Evolutionary conservation across 257 asterid genomes (phyloP).

Genomic region (Fraxinus cuspidata): DNA sequence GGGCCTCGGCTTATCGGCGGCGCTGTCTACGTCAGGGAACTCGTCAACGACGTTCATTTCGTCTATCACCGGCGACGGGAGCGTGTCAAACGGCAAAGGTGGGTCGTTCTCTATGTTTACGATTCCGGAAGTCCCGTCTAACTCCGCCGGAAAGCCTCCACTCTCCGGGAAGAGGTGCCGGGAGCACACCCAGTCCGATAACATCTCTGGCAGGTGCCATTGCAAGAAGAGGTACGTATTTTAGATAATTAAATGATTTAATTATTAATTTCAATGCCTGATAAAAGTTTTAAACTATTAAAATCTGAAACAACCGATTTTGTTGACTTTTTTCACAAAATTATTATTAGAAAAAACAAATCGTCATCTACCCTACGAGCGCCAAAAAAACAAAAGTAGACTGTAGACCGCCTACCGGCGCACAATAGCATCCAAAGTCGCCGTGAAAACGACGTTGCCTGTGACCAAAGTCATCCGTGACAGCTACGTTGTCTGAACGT

Average conservation of each 20-base stretch:
- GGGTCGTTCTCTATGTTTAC: constrained; percentile 45
- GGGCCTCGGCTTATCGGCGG: constrained; percentile 38
- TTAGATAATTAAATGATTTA: background rate
- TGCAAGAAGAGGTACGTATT: constrained; percentile 69
- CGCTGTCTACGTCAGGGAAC: constrained; percentile 46
- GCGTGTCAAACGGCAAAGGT: constrained; percentile 67
- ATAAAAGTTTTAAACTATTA: no score
- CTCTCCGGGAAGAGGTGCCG: constrained; percentile 66
- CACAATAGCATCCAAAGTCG: background rate
- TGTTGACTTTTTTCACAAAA: background rate
- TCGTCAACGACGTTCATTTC: constrained; percentile 62
- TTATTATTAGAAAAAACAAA: background rate
- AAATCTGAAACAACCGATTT: background rate
- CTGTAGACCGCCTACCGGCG: background rate
- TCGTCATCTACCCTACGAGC: no score
- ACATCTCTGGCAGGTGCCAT: constrained; percentile 65
- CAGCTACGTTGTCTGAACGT: constrained; percentile 20
- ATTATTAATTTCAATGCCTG: no score
- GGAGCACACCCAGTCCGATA: constrained; percentile 59
- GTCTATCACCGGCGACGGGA: constrained; percentile 81
- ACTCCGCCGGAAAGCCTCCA: constrained; percentile 63
- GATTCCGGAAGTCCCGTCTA: constrained; percentile 33
- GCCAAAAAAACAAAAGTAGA: background rate
- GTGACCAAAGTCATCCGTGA: background rate
- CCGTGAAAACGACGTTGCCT: constrained; percentile 1